Conservation (phyloP, 257 asterid genomes). For the Ehretia macrophylla region DNA sequence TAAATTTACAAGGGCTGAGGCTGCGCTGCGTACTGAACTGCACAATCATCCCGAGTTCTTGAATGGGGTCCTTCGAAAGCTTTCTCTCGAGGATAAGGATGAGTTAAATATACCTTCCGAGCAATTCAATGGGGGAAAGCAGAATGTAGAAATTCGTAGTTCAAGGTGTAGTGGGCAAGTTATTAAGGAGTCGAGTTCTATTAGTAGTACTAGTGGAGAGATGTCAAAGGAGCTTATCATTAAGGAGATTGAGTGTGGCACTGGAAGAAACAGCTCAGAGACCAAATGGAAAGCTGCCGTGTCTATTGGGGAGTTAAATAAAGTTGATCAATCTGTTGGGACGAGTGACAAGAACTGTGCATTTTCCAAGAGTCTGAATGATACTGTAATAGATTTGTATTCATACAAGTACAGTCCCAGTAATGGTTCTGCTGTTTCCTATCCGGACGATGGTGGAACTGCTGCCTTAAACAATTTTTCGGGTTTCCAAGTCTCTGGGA, state of each 20-base stretch:
- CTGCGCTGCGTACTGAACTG: constrained; percentile 83
- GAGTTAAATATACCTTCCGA: constrained; percentile 38
- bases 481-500: constrained; percentile 57
- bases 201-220: constrained; percentile 33
- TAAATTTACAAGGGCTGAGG: constrained; percentile 81
- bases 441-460: constrained; percentile 42
- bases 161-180: constrained; percentile 31
- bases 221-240: constrained; percentile 73
- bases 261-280: constrained; percentile 52
- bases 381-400: constrained; percentile 57
- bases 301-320: constrained; percentile 39
- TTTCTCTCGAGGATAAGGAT: constrained; percentile 54
- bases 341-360: constrained; percentile 50
- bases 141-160: constrained; percentile 33
- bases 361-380: constrained; percentile 58
- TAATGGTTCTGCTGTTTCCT: constrained; percentile 42
- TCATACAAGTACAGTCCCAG: constrained; percentile 47
- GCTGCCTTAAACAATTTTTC: constrained; percentile 31
- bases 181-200: constrained; percentile 33
- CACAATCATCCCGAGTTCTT: constrained; percentile 54
- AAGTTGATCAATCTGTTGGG: constrained; percentile 44
- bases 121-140: constrained; percentile 35
- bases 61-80: constrained; percentile 57
- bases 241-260: constrained; percentile 82
- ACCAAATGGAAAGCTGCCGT: constrained; percentile 47